phyloP scores from a whole-genome alignment of 768 basidiomycete species.

The Hirschioporus abietinus region DNA sequence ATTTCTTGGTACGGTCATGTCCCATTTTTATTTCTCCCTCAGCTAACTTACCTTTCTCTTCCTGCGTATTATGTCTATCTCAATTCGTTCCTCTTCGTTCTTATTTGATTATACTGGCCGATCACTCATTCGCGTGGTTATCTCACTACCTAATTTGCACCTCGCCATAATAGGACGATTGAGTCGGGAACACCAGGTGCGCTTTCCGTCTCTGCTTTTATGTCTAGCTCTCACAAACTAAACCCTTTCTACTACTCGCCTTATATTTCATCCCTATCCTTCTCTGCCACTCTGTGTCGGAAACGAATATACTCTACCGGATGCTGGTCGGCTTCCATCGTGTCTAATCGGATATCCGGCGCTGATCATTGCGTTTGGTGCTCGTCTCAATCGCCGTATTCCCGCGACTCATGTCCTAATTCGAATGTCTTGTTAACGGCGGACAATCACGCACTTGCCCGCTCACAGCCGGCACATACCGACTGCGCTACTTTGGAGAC shows the following conservation, averaged over 20 bases:
- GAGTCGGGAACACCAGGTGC: slow-evolving; percentile 54
- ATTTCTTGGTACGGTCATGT: slow-evolving; percentile 50
- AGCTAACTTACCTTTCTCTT: not conserved
- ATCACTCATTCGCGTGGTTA: not conserved
- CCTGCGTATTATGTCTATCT: not conserved
- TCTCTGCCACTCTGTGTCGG: no score
- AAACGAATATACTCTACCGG: no score
- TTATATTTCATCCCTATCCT: not conserved
- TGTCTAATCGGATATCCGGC: no score
- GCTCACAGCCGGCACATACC: slow-evolving; percentile 59
- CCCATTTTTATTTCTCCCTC: not conserved
- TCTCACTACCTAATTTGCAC: not conserved
- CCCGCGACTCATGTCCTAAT: no score
- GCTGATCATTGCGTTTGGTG: no score
- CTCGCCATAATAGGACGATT: slow-evolving; percentile 43
- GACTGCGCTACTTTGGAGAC: slow-evolving; percentile 68
- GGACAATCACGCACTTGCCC: not conserved
- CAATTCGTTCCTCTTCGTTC: no score
- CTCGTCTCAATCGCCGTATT: no score
- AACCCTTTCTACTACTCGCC: not conserved
- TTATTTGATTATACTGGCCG: not conserved
- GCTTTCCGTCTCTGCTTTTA: slow-evolving; percentile 14
- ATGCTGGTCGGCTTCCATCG: no score
- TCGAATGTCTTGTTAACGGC: no score
- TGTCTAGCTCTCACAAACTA: not conserved